Evolutionary conservation across 2,329 filamentous ascomycete species (phyloP), one percentile per base, ranked within the genome.

Genomic region (Orbilia brochopaga): DNA sequence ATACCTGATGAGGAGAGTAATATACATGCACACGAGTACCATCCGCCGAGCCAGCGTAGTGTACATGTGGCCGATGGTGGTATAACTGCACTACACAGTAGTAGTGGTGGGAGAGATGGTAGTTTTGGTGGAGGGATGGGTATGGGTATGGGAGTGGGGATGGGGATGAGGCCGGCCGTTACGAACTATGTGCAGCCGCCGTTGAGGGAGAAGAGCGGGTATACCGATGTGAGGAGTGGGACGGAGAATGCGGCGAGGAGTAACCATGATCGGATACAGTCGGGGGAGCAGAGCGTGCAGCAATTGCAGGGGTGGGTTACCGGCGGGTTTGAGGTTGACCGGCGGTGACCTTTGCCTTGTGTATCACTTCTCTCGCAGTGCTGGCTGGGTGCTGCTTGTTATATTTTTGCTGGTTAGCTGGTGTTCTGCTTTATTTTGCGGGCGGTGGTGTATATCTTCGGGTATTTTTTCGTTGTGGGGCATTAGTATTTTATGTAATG

Each of bases 221-320:
- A n/a, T n/a, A n/a, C n/a, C 27, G 46, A 37, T 32, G 51, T 58
- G 17, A 27, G 55, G 27, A 54, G 58, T 32, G 46, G 55, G n/a
- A 17, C 53, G 13, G 59, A 70, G 32, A 8, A 3, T 32, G 27
- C 27, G 27, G 27, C 27, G 27, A 44, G 60, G 23, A 65, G 27
- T 32, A 65, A 72, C 17, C 67, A 72, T 37, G 67, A 72, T n/a
- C 51, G 67, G 67, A 64, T 72, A 65, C 40, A 35, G n/a, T 24
- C 51, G 3, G 37, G 46, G 4, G 15, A 59, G 17, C 66, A 53
- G 37, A n/a, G n/a, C n/a, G 44, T 65, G 30, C 67, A 72, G 27
- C 19, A n/a, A n/a, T n/a, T 72, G 23, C 56, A 72, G 48, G 60
- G 67, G 5, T 72, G 67, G 67, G 67, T 72, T 2, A 72, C 67